Evolutionary conservation across 1,139 yeast species (phyloP).

Genomic region (Taiozyma sp.): DNA sequence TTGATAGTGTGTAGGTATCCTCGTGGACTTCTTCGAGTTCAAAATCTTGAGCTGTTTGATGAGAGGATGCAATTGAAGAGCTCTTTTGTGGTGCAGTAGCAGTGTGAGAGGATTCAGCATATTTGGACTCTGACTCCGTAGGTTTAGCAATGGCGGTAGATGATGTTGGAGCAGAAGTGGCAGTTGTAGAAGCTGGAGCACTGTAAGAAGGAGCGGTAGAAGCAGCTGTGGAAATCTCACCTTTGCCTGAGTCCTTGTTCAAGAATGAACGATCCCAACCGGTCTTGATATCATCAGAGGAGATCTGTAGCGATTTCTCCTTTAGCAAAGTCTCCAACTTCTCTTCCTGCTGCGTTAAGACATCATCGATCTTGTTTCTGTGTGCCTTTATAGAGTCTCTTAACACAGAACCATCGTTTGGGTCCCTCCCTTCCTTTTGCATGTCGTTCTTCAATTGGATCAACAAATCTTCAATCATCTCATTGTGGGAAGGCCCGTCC

Average conservation of each 20-base stretch:
- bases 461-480: conserved; percentile 88
- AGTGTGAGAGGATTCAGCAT: not conserved
- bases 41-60: conserved; percentile 17
- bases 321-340: conserved; percentile 62
- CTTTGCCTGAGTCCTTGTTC: conserved; percentile 41
- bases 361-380: conserved; percentile 62
- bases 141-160: not conserved
- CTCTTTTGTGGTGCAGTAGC: not conserved
- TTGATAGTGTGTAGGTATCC: conserved; percentile 64
- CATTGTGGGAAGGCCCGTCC: conserved; percentile 78
- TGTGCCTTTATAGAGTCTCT: conserved; percentile 49
- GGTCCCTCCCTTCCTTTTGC: conserved; percentile 43
- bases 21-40: conserved; percentile 48
- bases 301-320: conserved; percentile 72
- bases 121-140: not conserved
- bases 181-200: conserved; percentile 6
- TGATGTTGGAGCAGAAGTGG: conserved; percentile 5
- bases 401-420: conserved; percentile 38
- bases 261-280: conserved; percentile 87
- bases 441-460: conserved; percentile 63
- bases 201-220: conserved; percentile 5
- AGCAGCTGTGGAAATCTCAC: not conserved
- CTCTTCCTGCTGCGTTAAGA: conserved; percentile 52
- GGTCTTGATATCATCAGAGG: conserved; percentile 90
- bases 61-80: not conserved